Evolutionary conservation across 495 filamentous ascomycete species (phyloP), one percentile per base, ranked within the genome.

Genomic region (Amorphotheca resinae): DNA sequence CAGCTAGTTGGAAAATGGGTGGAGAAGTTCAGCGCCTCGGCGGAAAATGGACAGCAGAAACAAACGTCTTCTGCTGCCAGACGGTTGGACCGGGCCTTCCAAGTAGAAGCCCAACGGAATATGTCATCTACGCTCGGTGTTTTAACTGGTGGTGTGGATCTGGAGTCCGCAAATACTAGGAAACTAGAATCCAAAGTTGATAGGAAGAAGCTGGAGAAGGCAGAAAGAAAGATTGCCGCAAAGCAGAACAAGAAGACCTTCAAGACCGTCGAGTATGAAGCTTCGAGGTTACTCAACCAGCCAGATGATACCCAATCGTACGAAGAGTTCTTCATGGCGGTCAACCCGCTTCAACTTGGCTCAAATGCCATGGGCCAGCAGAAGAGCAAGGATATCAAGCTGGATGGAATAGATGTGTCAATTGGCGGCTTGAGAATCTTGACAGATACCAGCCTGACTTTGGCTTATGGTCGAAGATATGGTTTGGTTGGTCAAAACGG

Each of bases 311-410:
- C 87, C n/a, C 80, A 94, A 72, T 85, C 84, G 3, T 99, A 99
- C 61, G 91, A 99, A 60, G 93, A 99, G 58, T 96, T 99, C 67
- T 99, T 87, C 70, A 96, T 99, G 91, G 77, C 82, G 31, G 91
- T 99, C 67, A 99, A 99, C 60, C 91, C 91, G 31, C 69, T 99
- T 32, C 91, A 95, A 54, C 52, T 96, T 48, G 88, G 86, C 33
- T 64, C 74, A n/a, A 53, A 68, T 41, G 62, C 64, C 33, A 56
- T 62, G 28, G 79, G 80, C 49, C 62, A 72, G 41, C 64, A 77
- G 44, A 96, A 96, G 80, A 95, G 88, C 61, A 99, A 99, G 70
- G 91, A 99, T 61, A 93, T 99, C 68, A 99, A 96, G 68, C 67
- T 99, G 48, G 91, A 99, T 54, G 82, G 84, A 47, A 80, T 94